Base-by-base conservation (phyloP, 2,329 filamentous ascomycete genomes). In the Colletotrichum sidae region DNA sequence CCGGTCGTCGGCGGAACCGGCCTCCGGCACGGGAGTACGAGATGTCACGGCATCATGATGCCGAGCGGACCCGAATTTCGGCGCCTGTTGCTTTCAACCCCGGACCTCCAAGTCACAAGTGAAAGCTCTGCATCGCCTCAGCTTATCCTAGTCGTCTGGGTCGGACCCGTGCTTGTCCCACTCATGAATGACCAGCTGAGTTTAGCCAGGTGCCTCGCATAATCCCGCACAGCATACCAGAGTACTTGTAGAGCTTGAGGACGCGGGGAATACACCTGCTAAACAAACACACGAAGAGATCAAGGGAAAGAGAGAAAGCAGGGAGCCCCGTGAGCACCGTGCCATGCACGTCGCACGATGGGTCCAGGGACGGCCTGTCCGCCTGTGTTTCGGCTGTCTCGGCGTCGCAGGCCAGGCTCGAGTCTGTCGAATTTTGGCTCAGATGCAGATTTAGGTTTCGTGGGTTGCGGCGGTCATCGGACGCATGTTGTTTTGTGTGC, bases 401-500 rank as follows among this genome's bases (percentile, higher is more conserved):
- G 47, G 62, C 50, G 60, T 50, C 55, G 45, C 59, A 56, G 50
- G 49, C 47, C 55, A 54, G 49, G 55, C 17, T 46, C 25, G 33
- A 52, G 60, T 47, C 39, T n/a, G 25, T 45, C 51, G 13, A 52
- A 25, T 25, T 55, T 46, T 53, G 58, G 25, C 25, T 25, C 25
- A 25, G 25, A 13, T 56, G 52, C 58, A 53, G 52, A 39, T 25
- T 53, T 57, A 65, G 52, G 53, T 55, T 65, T 53, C 37, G 47
- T 25, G 47, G n/a, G 37, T 49, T 49, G 52, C 52, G 52, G 62
- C 53, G 47, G 41, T 57, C 53, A 56, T 65, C 62, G 62, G 62
- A 62, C 47, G 58, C 44, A 41, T 2, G 34, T 11, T 65, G 62
- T 65, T 65, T 65, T 61, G 47, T 65, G 58, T 65, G 58, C 62